Base-by-base conservation (phyloP, 2,329 filamentous ascomycete species). In the Cladophialophora yegresii region DNA sequence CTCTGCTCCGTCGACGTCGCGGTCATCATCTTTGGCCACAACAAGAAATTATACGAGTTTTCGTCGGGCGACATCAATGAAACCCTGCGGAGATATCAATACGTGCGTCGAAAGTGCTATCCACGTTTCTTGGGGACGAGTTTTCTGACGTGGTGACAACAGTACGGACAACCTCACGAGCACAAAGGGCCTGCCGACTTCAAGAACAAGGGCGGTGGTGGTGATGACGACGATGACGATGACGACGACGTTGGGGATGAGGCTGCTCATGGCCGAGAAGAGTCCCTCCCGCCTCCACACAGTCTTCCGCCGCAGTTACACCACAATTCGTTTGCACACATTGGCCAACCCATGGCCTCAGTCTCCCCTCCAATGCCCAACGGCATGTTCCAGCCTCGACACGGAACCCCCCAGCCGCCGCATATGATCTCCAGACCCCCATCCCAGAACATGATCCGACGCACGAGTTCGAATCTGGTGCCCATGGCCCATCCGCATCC, bases 11-110 rank as follows among this genome's bases (percentile, higher is more conserved):
- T 99, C 76, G 95, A 99, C 77, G 95, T 99, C 71, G 95, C 95
- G 47, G 95, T 99, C 74, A 95, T 99, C 77, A 97, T 99, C 74
- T 98, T 98, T 75, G 93, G 93, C 69, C 93, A 91, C 80, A 99
- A 99, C 79, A 99, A 98, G 84, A 98, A 98, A 81, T 85, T 99
- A 28, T 97, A 98, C 79, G 92, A 99, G 78, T 99, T 96, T 77
- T 98, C 93, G 12, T 98, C 93, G 20, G 84, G 87, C 72, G 92
- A 97, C 77, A 96, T 99, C 85, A 89, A 89, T 76, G 92, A 97
- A 69, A 90, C 96, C 56, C 87, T 99, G 70, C 85, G 86, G 58
- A 86, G 92, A 76, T 96, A 96, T 75, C 89, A 92, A 86, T 96
- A 93, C 78, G 93, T 97, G 82, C 73, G 92, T 86, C 58, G 32